Base-by-base conservation (phyloP, 495 filamentous ascomycete species). In the Hyphodiscus hymeniophilus region DNA sequence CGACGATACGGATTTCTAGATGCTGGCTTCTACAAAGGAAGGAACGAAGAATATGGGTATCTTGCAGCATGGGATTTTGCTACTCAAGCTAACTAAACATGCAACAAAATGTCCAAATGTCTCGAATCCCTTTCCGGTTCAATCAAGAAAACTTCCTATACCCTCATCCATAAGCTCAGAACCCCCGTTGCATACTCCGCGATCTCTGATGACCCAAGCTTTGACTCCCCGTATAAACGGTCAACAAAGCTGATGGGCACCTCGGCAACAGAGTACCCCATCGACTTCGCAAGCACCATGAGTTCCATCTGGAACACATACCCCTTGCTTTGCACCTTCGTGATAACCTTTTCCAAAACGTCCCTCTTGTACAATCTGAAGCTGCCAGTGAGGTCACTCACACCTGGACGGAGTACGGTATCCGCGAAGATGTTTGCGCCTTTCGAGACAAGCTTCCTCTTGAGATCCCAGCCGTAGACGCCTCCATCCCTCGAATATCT, bases 261-360 rank as follows among this genome's bases (percentile, higher is more conserved):
- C 74, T 97, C 92, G 13, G 83, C 85, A 23, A 98, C 88, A 43
- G 74, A 84, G 66, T 75, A 92, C 1, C 90, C 89, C 84, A 92
- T 87, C 12, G 84, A 85, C 74, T 94, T 95, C 33, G 92, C 92
- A 42, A 91, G 76, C 3, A 94, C 87, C 58, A 75, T 75, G 57
- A 78, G 66, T 74, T 95, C 92, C 92, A 98, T 97, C 79, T 98
- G 92, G 74, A 97, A 97, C 21, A 87, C 91, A 63, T 95, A 98
- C 13, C 92, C 92, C 65, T 95, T 90, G 57, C 87, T 91, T 68
- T 94, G 82, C 33, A 89, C 95, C 60, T 80, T 84, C 60, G 71
- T 69, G 55, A 98, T 95, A 42, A 96, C 86, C 71, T 86, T 87
- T 67, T 95, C 77, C 57, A 98, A 67, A 51, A 95, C 87, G 41